These are phyloP conservation scores for Avena atlantica DNA, from an alignment of 176 grass and related monocot genomes.

Conservation along the genomic window DNA sequence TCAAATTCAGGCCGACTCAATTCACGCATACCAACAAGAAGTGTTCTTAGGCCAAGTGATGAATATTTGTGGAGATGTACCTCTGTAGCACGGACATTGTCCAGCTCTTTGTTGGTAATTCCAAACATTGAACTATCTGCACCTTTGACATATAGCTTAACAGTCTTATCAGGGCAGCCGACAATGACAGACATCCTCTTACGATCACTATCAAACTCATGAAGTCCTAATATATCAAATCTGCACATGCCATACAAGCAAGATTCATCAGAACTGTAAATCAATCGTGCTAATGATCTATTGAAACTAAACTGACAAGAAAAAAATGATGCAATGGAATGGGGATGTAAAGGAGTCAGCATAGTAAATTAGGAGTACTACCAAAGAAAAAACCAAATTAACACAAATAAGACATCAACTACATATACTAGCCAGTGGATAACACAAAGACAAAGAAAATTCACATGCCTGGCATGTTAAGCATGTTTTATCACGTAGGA, in stretches of 20 bases:
- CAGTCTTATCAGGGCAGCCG: constrained; percentile 66
- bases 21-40: constrained; percentile 67
- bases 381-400: constrained; percentile 14
- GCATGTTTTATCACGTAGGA: not conserved
- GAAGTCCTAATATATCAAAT: constrained; percentile 84
- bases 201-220: constrained; percentile 96
- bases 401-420: not conserved
- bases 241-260: constrained; percentile 48
- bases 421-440: not conserved
- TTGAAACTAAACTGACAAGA: constrained; percentile 17
- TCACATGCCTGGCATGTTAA: not conserved
- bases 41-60: constrained; percentile 73
- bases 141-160: constrained; percentile 88
- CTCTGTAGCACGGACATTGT: constrained; percentile 63
- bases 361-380: constrained; percentile 17
- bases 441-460: not conserved
- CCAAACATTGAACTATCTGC: constrained; percentile 82
- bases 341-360: not conserved
- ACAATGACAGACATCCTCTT: constrained; percentile 96
- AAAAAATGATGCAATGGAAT: not conserved
- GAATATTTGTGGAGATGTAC: constrained; percentile 80
- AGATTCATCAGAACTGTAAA: constrained; percentile 38
- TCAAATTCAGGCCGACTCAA: constrained; percentile 60
- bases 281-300: constrained; percentile 20
- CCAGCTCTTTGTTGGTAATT: constrained; percentile 62